phyloP scores from a whole-genome alignment of 208 protist genomes.

The Crithidia thermophila region DNA sequence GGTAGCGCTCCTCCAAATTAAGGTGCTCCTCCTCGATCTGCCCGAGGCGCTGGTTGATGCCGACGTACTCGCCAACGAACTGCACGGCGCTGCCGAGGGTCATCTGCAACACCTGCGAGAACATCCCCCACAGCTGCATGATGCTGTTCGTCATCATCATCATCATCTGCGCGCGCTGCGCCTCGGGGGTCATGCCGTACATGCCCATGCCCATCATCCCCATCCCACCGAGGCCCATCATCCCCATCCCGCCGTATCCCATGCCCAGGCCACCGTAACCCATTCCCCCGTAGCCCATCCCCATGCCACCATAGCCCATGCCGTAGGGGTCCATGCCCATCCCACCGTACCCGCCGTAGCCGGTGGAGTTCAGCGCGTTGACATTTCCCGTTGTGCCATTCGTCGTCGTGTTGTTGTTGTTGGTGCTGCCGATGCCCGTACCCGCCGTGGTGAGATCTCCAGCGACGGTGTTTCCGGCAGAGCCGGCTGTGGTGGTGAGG shows the following conservation, averaged over 20 bases:
- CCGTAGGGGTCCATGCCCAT: slow-evolving; percentile 30
- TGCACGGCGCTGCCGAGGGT: slow-evolving; percentile 81
- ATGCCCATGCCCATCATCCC: slow-evolving; percentile 64
- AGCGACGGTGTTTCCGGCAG: background rate
- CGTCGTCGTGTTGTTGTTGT: background rate
- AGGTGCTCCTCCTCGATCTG: slow-evolving; percentile 62
- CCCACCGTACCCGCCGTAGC: slow-evolving; percentile 29
- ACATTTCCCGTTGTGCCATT: slow-evolving; percentile 7
- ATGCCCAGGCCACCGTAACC: slow-evolving; percentile 55
- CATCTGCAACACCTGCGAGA: slow-evolving; percentile 86
- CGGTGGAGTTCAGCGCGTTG: slow-evolving; percentile 1
- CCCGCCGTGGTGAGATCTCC: too few species aligned
- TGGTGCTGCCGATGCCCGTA: too few species aligned
- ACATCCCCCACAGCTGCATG: slow-evolving; percentile 86
- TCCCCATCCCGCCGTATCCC: slow-evolving; percentile 55
- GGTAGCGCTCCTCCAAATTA: slow-evolving; percentile 51
- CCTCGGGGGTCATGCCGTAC: slow-evolving; percentile 82
- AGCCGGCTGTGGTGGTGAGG: slow-evolving; percentile 2
- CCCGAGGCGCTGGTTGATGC: slow-evolving; percentile 64
- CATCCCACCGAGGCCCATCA: slow-evolving; percentile 57
- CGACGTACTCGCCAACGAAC: slow-evolving; percentile 83
- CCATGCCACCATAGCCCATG: slow-evolving; percentile 37
- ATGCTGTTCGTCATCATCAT: slow-evolving; percentile 88
- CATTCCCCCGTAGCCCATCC: slow-evolving; percentile 41
- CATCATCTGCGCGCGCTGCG: slow-evolving; percentile 87